Conservation (phyloP, 2,329 filamentous ascomycete species). For the Graphiopsis chlorocephala region DNA sequence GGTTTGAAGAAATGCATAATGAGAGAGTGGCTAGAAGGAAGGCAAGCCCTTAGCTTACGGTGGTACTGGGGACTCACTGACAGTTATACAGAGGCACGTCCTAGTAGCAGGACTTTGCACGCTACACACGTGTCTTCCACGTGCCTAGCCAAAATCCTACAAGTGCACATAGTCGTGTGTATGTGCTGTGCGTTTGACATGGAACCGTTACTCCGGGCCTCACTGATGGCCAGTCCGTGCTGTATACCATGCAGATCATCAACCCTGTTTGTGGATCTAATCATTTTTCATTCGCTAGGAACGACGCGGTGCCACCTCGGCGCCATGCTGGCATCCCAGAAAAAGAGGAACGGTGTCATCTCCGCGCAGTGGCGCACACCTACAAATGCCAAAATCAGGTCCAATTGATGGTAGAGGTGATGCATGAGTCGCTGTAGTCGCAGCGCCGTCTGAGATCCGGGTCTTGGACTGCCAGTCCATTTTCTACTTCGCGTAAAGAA, state of each 20-base stretch:
- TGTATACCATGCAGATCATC: not conserved
- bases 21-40: not conserved
- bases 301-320: not conserved
- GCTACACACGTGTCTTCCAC: constrained; percentile 2
- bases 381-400: not conserved
- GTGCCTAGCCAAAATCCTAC: not conserved
- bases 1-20: not conserved
- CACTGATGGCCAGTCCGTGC: constrained; percentile 1
- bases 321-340: not conserved
- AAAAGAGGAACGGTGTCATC: not conserved
- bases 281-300: not conserved
- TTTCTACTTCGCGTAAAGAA: not conserved
- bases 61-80: not conserved
- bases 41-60: not conserved
- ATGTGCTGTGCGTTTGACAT: not conserved
- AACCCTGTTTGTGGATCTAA: not conserved
- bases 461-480: not conserved
- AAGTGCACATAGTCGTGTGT: no score
- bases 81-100: not conserved
- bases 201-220: not conserved
- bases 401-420: not conserved
- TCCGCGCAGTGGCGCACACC: not conserved
- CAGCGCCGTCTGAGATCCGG: not conserved
- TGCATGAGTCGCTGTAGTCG: not conserved
- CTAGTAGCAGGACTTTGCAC: not conserved